Percentiles rank a stretch among this genome's conserved stretches.
Conservation (phyloP, 495 filamentous ascomycete species). For the Cairneyella variabilis region DNA sequence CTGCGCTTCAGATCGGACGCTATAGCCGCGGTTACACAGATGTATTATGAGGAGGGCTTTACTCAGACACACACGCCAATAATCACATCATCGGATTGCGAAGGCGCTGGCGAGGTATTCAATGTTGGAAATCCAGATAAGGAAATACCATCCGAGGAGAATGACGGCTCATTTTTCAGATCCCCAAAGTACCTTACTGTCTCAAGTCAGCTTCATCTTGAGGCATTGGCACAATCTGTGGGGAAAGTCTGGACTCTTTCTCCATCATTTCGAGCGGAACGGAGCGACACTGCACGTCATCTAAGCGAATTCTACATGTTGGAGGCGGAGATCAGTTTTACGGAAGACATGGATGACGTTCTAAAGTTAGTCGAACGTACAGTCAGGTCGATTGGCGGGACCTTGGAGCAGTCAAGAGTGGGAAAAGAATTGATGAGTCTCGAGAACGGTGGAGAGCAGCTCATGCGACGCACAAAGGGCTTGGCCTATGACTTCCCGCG, state of each 20-base stretch:
- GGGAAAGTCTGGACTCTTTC: constrained; percentile 92
- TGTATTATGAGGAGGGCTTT: constrained; percentile 67
- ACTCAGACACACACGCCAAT: constrained; percentile 88
- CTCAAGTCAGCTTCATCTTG: constrained; percentile 90
- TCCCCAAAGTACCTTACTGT: constrained; percentile 92
- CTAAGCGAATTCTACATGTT: constrained; percentile 99
- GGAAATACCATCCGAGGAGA: constrained; percentile 25
- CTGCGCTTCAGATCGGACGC: constrained; percentile 80
- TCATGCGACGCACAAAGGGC: constrained; percentile 67
- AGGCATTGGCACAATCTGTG: constrained; percentile 84
- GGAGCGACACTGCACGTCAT: constrained; percentile 90
- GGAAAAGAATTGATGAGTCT: constrained; percentile 58
- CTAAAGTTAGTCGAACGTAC: constrained; percentile 78
- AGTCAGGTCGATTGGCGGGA: constrained; percentile 56
- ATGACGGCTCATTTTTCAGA: constrained; percentile 64
- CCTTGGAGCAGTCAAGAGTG: constrained; percentile 43
- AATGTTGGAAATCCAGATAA: constrained; percentile 43
- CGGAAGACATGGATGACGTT: constrained; percentile 60
- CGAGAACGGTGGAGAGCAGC: constrained; percentile 19
- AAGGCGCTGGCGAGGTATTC: constrained; percentile 97
- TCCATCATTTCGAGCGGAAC: constrained; percentile 91
- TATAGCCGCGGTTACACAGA: constrained; percentile 66
- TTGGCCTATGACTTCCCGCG: constrained; percentile 54
- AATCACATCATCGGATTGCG: constrained; percentile 95
- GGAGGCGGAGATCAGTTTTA: constrained; percentile 83